Evolutionary conservation across 306 rosid genomes (phyloP).

Genomic region (Styphnolobium japonicum): DNA sequence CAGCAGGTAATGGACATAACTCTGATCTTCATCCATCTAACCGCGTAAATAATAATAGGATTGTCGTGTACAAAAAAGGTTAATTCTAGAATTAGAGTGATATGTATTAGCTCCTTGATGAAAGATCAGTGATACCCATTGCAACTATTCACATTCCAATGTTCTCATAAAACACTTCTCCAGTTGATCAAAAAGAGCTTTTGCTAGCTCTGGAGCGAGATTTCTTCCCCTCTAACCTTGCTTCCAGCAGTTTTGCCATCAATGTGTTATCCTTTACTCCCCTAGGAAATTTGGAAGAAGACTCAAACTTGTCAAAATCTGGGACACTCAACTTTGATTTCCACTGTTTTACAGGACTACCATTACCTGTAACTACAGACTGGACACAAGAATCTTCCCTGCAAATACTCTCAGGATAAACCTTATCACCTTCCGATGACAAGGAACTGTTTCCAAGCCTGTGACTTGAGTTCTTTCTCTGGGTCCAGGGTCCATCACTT

Average conservation of each 20-base stretch:
- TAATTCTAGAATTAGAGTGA: conserved; percentile 8
- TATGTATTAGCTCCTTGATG: not conserved
- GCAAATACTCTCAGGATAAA: conserved; percentile 37
- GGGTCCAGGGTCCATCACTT: conserved; percentile 22
- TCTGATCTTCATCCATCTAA: not conserved
- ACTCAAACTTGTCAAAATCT: conserved; percentile 40
- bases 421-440: conserved; percentile 38
- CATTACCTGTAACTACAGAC: conserved; percentile 35
- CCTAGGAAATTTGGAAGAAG: conserved; percentile 41
- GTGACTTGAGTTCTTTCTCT: conserved; percentile 25
- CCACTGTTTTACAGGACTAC: conserved; percentile 51
- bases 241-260: conserved; percentile 73
- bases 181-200: conserved; percentile 19
- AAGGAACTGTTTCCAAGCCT: conserved; percentile 33
- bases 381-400: conserved; percentile 34
- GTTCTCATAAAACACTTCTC: conserved; percentile 14
- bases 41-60: not conserved
- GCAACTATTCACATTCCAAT: conserved; percentile 12
- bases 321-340: conserved; percentile 31
- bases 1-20: not conserved
- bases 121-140: not conserved
- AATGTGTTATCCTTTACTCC: conserved; percentile 52
- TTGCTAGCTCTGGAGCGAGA: conserved; percentile 21
- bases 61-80: conserved; percentile 23
- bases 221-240: conserved; percentile 50